Conservation (phyloP, 1,284 basidiomycete species). For the Gastroboletus turbinatus region DNA sequence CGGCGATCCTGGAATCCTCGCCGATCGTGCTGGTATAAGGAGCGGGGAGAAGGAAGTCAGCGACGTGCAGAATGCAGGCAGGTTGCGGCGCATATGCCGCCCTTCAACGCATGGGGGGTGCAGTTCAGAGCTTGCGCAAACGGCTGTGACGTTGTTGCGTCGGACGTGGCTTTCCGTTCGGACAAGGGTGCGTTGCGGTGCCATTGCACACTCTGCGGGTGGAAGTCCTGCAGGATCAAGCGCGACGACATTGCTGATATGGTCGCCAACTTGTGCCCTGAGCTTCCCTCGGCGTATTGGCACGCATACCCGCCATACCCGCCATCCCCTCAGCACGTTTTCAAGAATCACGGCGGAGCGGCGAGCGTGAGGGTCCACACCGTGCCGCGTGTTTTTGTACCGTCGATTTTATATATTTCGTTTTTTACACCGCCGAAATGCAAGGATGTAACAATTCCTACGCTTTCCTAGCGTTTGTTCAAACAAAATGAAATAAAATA, state of each 20-base stretch:
- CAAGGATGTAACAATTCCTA: no score
- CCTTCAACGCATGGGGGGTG: not conserved
- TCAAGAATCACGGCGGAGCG: not conserved
- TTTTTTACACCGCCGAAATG: no score
- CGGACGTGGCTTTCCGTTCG: not conserved
- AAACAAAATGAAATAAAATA: no score
- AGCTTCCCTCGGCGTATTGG: not conserved
- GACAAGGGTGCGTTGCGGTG: not conserved
- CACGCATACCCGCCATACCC: not conserved
- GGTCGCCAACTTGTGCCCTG: not conserved
- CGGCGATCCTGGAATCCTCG: not conserved
- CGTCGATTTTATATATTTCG: no score
- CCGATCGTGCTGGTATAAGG: not conserved
- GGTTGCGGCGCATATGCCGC: not conserved
- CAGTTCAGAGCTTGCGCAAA: not conserved
- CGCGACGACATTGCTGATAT: not conserved
- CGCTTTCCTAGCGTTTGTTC: no score
- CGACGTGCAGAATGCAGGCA: not conserved
- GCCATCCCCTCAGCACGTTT: not conserved
- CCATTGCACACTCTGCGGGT: not conserved
- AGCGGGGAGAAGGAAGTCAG: not conserved
- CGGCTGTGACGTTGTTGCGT: not conserved
- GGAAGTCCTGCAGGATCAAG: not conserved
- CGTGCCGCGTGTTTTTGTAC: no score
- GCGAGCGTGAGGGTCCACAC: not conserved